Base-by-base conservation (phyloP, 495 filamentous ascomycete species). In the Cercophora newfieldiana region DNA sequence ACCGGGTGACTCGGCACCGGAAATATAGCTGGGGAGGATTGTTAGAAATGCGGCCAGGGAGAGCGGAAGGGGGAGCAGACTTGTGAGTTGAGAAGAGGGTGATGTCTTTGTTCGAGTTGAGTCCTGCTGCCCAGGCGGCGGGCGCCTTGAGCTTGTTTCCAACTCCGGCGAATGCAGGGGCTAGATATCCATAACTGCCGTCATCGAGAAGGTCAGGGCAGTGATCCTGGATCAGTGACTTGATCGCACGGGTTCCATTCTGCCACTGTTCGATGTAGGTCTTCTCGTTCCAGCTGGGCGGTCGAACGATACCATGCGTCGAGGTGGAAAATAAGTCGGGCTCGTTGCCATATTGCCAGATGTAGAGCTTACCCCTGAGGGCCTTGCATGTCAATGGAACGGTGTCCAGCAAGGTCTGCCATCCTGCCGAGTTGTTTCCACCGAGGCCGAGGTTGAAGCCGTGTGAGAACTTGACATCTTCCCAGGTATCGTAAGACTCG, bases 281-380 rank as follows among this genome's bases (percentile, higher is more conserved):
- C 48, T 71, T 70, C 69, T 90, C 89, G 44, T 76, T 80, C 83
- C 86, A 91, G 57, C 66, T 72, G 0, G 80, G 48, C 12, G 86
- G 83, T 28, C 88, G 75, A 54, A 86, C 81, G 2, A 77, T 73
- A 0, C 85, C 84, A 62, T 85, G 84, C 14, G 81, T 67, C 28
- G 82, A 84, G 3, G 81, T 84, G 21, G 82, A 81, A 71, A 76
- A 90, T 25, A 90, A 75, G 68, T 91, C 88, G 0, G 88, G 87
- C 74, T 91, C 89, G 64, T 91, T 90, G 18, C 88, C 89, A 67
- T 88, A 82, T 61, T 87, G 83, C 87, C 86, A 90, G 63, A 76
- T 75, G 25, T 83, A 77, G 19, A 90, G 72, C 59, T 76, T 83
- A 18, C 78, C 82, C 30, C 77, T 71, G 5, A 89, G 71, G 8